These are phyloP conservation scores for Meripilus lineatus DNA, from an alignment of 1,284 basidiomycete species.

Conservation along the genomic window DNA sequence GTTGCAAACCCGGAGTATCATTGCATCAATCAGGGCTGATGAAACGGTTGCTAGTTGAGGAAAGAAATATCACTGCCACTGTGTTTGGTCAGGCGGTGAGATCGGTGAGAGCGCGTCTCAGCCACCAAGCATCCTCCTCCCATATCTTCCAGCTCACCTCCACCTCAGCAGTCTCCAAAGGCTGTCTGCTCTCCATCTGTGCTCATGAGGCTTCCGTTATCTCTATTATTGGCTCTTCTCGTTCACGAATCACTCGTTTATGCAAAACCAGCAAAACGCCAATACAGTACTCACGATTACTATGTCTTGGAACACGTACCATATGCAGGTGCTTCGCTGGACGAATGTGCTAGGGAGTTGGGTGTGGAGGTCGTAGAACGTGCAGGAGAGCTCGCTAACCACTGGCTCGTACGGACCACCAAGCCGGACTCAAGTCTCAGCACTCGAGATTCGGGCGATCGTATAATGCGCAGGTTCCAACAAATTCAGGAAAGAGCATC, in stretches of 20 bases:
- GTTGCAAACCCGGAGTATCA: too few relatives aligned
- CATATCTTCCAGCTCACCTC: too few relatives aligned
- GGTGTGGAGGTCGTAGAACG: slow-evolving; percentile 86
- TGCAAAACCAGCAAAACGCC: slow-evolving; percentile 39
- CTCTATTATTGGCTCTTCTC: slow-evolving; percentile 26
- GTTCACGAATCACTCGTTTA: slow-evolving; percentile 22
- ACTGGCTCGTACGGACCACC: slow-evolving; percentile 80
- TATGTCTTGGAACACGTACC: slow-evolving; percentile 82
- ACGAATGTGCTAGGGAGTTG: slow-evolving; percentile 55
- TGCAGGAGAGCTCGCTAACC: slow-evolving; percentile 78
- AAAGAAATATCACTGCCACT: too few relatives aligned
- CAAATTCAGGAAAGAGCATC: slow-evolving; percentile 37
- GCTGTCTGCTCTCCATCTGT: too few relatives aligned
- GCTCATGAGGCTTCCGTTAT: slow-evolving; percentile 27
- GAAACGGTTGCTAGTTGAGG: too few relatives aligned
- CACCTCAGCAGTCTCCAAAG: too few relatives aligned
- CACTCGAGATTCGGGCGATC: slow-evolving; percentile 35
- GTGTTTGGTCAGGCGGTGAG: too few relatives aligned
- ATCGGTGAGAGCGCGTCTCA: too few relatives aligned
- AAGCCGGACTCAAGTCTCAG: slow-evolving; percentile 29
- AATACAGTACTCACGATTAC: slow-evolving; percentile 84
- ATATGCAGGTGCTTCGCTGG: slow-evolving; percentile 44
- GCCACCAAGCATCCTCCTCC: too few relatives aligned
- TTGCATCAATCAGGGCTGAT: too few relatives aligned
- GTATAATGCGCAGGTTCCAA: slow-evolving; percentile 48